Percentiles rank a stretch among this genome's conserved stretches.
phyloP scores from a whole-genome alignment of 129 eudicot species.

The Oenanthe sinensis region DNA sequence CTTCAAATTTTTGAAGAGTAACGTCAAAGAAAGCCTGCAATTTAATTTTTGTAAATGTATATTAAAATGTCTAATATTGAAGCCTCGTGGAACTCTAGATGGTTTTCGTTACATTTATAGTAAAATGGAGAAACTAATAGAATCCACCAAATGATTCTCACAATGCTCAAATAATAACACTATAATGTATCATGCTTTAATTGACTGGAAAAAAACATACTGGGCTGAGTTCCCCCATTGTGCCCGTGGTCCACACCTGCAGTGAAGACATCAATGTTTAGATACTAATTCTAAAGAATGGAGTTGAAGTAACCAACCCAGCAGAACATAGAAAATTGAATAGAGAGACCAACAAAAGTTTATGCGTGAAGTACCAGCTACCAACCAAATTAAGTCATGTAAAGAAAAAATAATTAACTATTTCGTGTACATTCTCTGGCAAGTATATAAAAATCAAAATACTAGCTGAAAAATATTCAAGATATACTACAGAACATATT shows the following conservation, averaged over 20 bases:
- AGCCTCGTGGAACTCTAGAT: not conserved
- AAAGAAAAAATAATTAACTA: not conserved
- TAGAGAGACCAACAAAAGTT: not conserved
- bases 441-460: not conserved
- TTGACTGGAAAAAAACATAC: constrained; percentile 32
- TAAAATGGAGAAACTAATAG: not conserved
- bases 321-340: not conserved
- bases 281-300: not conserved
- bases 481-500: not conserved
- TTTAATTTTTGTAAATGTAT: not conserved
- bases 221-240: constrained; percentile 95
- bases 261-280: constrained; percentile 1
- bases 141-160: not conserved
- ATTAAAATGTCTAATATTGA: not conserved
- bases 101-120: not conserved
- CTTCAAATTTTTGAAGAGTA: not conserved
- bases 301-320: not conserved
- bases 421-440: not conserved
- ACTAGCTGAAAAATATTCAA: not conserved
- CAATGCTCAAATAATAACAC: not conserved
- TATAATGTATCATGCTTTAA: not conserved
- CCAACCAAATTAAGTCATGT: not conserved
- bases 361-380: not conserved
- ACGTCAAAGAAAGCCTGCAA: not conserved
- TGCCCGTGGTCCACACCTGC: constrained; percentile 89